phyloP scores from a whole-genome alignment of 225 moss, liverwort and hornwort species.

The Physcomitrellopsis africana region DNA sequence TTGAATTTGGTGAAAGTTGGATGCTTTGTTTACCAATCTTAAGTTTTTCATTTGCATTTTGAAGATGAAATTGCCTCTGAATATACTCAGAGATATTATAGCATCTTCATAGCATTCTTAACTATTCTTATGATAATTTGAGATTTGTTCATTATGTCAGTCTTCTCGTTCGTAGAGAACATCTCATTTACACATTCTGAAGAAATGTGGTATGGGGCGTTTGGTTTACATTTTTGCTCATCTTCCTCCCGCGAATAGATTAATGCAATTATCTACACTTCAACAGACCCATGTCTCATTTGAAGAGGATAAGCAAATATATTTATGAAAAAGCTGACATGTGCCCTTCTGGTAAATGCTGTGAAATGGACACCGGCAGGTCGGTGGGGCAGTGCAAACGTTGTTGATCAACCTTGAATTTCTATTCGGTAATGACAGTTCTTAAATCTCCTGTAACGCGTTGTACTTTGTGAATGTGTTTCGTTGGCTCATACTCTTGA shows the following conservation, averaged over 20 bases:
- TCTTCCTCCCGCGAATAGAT: background rate
- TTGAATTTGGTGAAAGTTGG: background rate
- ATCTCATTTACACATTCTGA: background rate
- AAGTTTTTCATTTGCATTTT: background rate
- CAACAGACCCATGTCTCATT: background rate
- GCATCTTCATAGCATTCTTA: constrained; percentile 6
- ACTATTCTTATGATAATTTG: background rate
- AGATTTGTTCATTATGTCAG: background rate
- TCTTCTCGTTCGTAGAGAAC: background rate
- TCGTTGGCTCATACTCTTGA: background rate
- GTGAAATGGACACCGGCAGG: constrained; percentile 24
- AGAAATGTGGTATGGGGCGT: background rate
- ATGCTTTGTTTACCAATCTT: background rate
- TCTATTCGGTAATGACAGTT: constrained; percentile 61
- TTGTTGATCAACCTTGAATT: constrained; percentile 67
- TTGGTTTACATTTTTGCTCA: background rate
- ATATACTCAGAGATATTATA: background rate
- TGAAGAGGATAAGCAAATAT: background rate
- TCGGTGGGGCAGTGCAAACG: constrained; percentile 43
- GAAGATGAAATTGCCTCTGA: constrained; percentile 3
- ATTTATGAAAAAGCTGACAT: constrained; percentile 16
- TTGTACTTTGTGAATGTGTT: constrained; percentile 4
- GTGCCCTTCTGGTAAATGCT: constrained; percentile 23
- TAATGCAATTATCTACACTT: background rate
- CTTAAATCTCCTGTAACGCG: constrained; percentile 1